Evolutionary conservation across 2,329 filamentous ascomycete species (phyloP), one percentile per base, ranked within the genome.

Genomic region (Cercospora sojina): DNA sequence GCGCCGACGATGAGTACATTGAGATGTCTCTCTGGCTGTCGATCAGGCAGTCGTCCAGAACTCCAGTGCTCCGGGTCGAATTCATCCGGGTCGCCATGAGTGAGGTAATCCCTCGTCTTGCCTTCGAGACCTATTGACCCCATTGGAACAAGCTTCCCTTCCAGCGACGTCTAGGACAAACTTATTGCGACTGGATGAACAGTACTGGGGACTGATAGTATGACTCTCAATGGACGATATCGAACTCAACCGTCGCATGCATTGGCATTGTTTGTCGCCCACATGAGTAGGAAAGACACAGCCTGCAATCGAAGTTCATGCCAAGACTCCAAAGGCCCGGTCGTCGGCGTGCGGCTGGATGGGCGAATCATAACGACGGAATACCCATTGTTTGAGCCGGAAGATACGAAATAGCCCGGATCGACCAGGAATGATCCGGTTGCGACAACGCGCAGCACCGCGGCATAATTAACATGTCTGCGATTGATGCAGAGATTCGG

Each of bases 1-100:
- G 68, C 64, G 25, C 69, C 69, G 7, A 71, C 66, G 47, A 69
- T 67, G 25, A 68, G 53, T 27, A 70, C 64, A 31, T 70, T 64
- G 23, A 70, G 64, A 47, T 35, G 32, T 12, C 18, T 59, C 57
- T 38, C 29, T 25, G 57, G 57, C 23, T 55, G 51, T 29, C 51
- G 20, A 55, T 27, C 23, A 27, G 51, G 51, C 20, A 55, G 25
- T 31, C 51, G 13, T 13, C 51, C 51, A 27, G 51, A 23, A 13
- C 51, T 55, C 51, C 51, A 55, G n/a, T 18, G 51, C 23, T 55
- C 23, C 27, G 51, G 51, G 25, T 55, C 23, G 27, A 55, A 55
- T 13, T 55, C 51, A 31, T 31, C 51, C 29, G 51, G 23, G 13
- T 55, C 51, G 12, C 51, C 51, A 55, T 55, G 23, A n/a, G 51